These are phyloP conservation scores for Balamuthia mandrillaris DNA, from an alignment of 208 protist genomes.

Conservation along the genomic window DNA sequence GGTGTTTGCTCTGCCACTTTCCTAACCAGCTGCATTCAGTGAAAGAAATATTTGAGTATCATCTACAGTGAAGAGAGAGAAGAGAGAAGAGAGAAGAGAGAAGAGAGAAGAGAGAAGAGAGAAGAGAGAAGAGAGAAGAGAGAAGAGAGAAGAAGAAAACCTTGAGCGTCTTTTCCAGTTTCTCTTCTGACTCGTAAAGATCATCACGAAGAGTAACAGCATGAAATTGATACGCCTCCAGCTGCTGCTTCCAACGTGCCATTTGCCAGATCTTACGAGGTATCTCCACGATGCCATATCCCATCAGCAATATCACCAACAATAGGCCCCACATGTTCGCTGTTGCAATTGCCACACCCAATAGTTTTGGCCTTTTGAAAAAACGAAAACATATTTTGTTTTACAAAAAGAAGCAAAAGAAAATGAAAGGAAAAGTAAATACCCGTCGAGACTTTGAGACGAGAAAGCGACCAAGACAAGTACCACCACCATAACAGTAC, in stretches of 20 bases:
- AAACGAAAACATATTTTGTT: not conserved
- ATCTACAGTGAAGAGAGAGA: too few species aligned
- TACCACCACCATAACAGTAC: not conserved
- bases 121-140: too few species aligned
- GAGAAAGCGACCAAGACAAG: constrained; percentile 4
- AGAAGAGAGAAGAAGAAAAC: too few species aligned
- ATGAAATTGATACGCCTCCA: not conserved
- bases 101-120: too few species aligned
- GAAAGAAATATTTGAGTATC: too few species aligned
- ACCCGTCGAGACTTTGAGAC: constrained; percentile 6
- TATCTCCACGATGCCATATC: constrained; percentile 43
- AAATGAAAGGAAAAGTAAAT: not conserved
- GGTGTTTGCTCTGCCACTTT: constrained; percentile 25
- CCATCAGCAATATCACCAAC: constrained; percentile 34
- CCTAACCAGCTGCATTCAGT: constrained; percentile 7
- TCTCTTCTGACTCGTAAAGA: too few species aligned
- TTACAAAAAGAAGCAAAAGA: not conserved
- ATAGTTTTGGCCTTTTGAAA: not conserved
- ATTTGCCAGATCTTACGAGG: constrained; percentile 40
- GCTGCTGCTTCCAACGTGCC: not conserved
- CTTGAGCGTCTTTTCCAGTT: too few species aligned
- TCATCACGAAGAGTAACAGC: not conserved
- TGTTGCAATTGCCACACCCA: constrained; percentile 28
- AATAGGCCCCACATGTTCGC: constrained; percentile 43
- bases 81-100: too few species aligned